Percentiles rank a stretch among this genome's conserved stretches.
These are phyloP conservation scores for Carex arenaria DNA, from an alignment of 202 grass and related monocot species.

Conservation along the genomic window DNA sequence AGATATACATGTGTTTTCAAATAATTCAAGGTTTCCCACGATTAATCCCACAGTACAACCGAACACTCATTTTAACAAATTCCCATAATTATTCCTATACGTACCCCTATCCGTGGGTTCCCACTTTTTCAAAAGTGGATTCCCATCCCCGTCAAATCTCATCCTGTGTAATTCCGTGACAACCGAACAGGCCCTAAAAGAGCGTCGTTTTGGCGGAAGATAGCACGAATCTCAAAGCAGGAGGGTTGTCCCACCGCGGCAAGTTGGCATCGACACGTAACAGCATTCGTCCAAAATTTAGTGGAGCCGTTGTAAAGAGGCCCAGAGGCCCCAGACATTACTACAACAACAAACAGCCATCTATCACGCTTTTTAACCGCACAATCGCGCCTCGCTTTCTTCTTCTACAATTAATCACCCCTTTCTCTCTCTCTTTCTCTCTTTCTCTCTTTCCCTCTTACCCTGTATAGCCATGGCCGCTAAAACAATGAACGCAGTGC, in stretches of 20 bases:
- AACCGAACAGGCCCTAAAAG: too few species aligned
- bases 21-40: too few species aligned
- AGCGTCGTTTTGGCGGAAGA: not conserved
- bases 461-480: conserved; percentile 16
- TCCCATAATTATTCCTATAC: too few species aligned
- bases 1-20: too few species aligned
- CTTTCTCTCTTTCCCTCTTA: not conserved
- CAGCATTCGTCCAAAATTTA: not conserved
- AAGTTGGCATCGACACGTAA: not conserved
- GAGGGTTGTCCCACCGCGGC: not conserved
- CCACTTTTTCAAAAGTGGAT: too few species aligned
- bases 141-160: too few species aligned
- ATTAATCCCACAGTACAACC: too few species aligned
- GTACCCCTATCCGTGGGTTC: too few species aligned
- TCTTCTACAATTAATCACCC: not conserved
- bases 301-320: not conserved
- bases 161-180: too few species aligned
- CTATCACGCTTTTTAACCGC: not conserved
- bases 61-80: too few species aligned
- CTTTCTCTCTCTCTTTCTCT: not conserved
- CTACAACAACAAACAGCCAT: not conserved
- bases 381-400: conserved; percentile 1
- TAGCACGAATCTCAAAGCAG: not conserved
- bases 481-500: conserved; percentile 53
- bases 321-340: not conserved